These are phyloP conservation scores for Sphagnurus paluster DNA, from an alignment of 1,284 basidiomycete species.

Conservation along the genomic window DNA sequence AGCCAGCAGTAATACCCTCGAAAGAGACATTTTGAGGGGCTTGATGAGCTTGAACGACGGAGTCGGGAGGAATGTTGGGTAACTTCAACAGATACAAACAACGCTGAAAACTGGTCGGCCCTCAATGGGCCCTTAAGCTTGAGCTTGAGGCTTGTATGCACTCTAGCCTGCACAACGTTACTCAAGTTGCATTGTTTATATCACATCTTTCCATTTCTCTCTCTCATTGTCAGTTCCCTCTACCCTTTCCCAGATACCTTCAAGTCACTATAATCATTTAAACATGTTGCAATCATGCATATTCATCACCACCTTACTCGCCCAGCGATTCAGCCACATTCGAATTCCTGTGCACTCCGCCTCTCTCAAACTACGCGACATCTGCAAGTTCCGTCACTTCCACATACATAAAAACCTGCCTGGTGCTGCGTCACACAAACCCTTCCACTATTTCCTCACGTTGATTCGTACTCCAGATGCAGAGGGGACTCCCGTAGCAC, in stretches of 20 bases:
- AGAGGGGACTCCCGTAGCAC: constrained; percentile 37
- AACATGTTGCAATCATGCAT: too few species aligned
- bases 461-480: too few species aligned
- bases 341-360: background rate
- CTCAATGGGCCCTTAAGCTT: too few species aligned
- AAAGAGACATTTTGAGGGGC: constrained; percentile 29
- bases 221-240: constrained; percentile 29
- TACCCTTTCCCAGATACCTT: constrained; percentile 35
- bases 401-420: too few species aligned
- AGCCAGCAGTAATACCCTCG: constrained; percentile 24
- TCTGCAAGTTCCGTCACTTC: background rate
- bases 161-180: too few species aligned
- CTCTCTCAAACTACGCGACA: background rate
- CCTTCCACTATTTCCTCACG: constrained; percentile 9
- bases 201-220: constrained; percentile 5
- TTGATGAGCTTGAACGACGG: constrained; percentile 2
- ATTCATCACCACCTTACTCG: background rate
- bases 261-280: too few species aligned
- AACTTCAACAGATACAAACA: constrained; percentile 14
- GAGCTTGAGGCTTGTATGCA: too few species aligned
- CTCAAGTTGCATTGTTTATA: constrained; percentile 1
- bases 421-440: too few species aligned
- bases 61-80: background rate
- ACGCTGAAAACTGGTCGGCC: too few species aligned
- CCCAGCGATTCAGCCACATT: background rate